These are phyloP conservation scores for Aphanomyces astaci DNA, from an alignment of 352 stramenopile genomes.

Conservation along the genomic window DNA sequence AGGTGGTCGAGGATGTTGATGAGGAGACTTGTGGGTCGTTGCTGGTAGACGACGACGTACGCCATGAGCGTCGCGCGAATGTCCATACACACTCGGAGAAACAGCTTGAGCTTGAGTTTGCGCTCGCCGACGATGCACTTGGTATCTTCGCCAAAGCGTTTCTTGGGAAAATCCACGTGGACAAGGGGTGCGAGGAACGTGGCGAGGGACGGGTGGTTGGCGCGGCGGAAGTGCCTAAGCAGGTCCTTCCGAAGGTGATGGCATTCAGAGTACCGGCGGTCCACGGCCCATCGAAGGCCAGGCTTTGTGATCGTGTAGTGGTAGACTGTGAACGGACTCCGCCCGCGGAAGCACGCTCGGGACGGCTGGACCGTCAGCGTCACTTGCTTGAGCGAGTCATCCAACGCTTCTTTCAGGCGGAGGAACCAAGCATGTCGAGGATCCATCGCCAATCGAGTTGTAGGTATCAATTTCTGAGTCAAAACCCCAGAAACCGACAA, in stretches of 20 bases:
- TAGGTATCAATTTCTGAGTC: neutral
- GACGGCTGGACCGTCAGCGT: conserved; percentile 13
- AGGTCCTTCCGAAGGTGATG: conserved; percentile 3
- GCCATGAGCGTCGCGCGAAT: neutral
- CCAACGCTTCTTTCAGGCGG: neutral
- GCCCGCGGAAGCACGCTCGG: neutral
- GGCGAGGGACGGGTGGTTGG: neutral
- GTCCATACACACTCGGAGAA: conserved; percentile 7
- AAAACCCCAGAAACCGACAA: neutral
- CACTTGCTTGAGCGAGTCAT: conserved; percentile 14
- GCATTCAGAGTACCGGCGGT: conserved; percentile 22
- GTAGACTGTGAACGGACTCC: conserved; percentile 12
- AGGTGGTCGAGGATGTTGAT: conserved; percentile 8
- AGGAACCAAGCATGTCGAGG: conserved; percentile 11
- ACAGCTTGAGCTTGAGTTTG: conserved; percentile 19
- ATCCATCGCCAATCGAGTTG: neutral
- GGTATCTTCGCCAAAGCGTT: conserved; percentile 1
- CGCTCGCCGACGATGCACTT: conserved; percentile 17
- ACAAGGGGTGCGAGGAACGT: conserved; percentile 1
- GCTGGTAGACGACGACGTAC: conserved; percentile 2
- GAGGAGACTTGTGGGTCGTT: neutral
- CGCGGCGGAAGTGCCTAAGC: neutral
- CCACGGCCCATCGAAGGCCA: conserved; percentile 1
- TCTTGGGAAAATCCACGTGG: conserved; percentile 16
- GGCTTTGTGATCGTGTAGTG: conserved; percentile 17